Evolutionary conservation across 2,329 filamentous ascomycete species (phyloP), one percentile per base, ranked within the genome.

Genomic region (Penicillium sp.): DNA sequence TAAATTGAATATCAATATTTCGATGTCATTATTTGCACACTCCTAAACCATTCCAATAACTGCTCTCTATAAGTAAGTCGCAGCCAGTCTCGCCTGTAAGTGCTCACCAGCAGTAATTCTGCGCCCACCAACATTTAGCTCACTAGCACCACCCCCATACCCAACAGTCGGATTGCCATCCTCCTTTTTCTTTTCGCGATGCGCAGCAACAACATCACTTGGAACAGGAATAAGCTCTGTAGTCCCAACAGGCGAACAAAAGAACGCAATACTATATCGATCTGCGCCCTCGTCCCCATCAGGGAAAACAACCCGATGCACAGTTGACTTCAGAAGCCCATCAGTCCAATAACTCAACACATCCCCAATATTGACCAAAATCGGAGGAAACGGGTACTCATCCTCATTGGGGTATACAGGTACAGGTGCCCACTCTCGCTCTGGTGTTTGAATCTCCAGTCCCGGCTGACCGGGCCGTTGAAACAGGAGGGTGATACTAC

Each of bases 241-340:
- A 11, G 19, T 49, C 14, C 37, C 37, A 16, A 57, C 21, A 9
- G 55, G 55, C n/a, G 50, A 45, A 39, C 55, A 57, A 35, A 57
- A 57, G 33, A 57, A 57, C 2, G 55, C 55, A n/a, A 57, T 57
- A 37, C 55, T 57, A 33, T 57, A 57, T 19, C 55, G 55, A 50
- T 57, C 55, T 10, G 14, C 26, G 7, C 19, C 21, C 21, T 29
- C 29, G 2, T 10, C 33, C 2, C 48, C 26, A 4, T 4, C 9
- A 45, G 55, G 50, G 26, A 57, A 57, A 4, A 57, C 50, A 26
- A 57, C 55, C 4, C 55, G 55, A 29, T 57, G 55, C 14, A 57
- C 27, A 10, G 55, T 57, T n/a, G 55, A 57, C 21, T 50, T 57
- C 10, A 57, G 39, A 13, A 57, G 26, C 13, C 55, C 55, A 31